A percentile compares a stretch with the other conserved stretches of the same genome.
Conservation (phyloP, 176 grass and related monocot genomes). For the Rhynchospora pubera region DNA sequence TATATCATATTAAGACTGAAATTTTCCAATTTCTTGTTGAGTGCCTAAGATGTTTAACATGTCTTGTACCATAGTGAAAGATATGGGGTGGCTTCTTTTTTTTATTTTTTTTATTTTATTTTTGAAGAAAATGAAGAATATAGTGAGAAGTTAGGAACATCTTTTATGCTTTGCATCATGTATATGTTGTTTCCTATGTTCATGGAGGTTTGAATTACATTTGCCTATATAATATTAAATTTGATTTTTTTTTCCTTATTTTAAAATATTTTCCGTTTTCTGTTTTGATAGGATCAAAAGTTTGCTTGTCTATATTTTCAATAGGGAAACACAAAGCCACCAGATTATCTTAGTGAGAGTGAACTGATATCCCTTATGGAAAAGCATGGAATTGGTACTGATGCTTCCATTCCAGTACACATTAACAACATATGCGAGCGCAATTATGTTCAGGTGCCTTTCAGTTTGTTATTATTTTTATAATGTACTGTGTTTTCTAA, state of each 20-base stretch:
- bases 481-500: not conserved
- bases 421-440: constrained; percentile 92
- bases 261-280: not conserved
- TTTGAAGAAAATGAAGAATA: not conserved
- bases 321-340: constrained; percentile 75
- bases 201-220: not conserved
- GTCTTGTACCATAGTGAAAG: not conserved
- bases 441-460: constrained; percentile 88
- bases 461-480: constrained; percentile 11
- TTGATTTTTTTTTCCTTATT: not conserved
- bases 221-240: not conserved
- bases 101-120: not conserved
- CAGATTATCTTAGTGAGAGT: constrained; percentile 96
- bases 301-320: not conserved
- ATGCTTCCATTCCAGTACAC: constrained; percentile 97
- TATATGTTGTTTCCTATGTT: not conserved
- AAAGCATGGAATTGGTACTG: constrained; percentile 91
- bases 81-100: not conserved
- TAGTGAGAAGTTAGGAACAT: not conserved
- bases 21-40: not conserved
- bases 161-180: not conserved
- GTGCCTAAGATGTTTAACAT: not conserved
- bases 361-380: constrained; percentile 98
- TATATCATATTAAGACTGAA: not conserved
- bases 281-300: not conserved